Evolutionary conservation across 208 protist species (phyloP).

Genomic region (Plasmodiophora brassicae): DNA sequence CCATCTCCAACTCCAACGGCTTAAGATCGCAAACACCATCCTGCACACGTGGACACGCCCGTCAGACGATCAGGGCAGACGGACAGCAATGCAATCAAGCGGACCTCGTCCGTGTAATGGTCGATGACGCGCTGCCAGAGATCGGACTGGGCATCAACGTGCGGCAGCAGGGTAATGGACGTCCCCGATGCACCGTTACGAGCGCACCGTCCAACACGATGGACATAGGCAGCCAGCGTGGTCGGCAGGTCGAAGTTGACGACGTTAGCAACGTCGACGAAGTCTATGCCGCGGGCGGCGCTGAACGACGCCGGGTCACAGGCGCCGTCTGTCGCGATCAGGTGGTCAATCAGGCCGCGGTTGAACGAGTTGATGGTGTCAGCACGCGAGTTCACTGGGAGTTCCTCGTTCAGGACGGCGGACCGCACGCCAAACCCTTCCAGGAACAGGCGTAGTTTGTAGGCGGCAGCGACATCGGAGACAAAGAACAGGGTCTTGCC

Average conservation of each 20-base stretch:
- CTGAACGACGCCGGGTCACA: not conserved
- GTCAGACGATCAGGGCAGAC: too few species aligned
- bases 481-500: conserved; percentile 31
- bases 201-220: conserved; percentile 85
- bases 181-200: conserved; percentile 68
- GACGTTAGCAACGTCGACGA: conserved; percentile 81
- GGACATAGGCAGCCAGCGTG: conserved; percentile 84
- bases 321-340: conserved; percentile 31
- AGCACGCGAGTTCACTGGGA: conserved; percentile 36
- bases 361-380: conserved; percentile 27
- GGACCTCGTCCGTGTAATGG: too few species aligned
- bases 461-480: not conserved
- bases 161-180: conserved; percentile 48
- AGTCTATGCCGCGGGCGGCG: conserved; percentile 74
- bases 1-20: not conserved
- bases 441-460: conserved; percentile 20
- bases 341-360: conserved; percentile 6
- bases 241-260: conserved; percentile 83
- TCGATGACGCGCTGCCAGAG: not conserved
- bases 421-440: conserved; percentile 26
- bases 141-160: not conserved
- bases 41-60: too few species aligned
- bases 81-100: too few species aligned
- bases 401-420: conserved; percentile 35
- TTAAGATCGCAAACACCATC: not conserved